Percentiles rank a stretch among this genome's conserved stretches.
These are phyloP conservation scores for Kwoniella europaea DNA, from an alignment of 768 basidiomycete species.

Conservation along the genomic window DNA sequence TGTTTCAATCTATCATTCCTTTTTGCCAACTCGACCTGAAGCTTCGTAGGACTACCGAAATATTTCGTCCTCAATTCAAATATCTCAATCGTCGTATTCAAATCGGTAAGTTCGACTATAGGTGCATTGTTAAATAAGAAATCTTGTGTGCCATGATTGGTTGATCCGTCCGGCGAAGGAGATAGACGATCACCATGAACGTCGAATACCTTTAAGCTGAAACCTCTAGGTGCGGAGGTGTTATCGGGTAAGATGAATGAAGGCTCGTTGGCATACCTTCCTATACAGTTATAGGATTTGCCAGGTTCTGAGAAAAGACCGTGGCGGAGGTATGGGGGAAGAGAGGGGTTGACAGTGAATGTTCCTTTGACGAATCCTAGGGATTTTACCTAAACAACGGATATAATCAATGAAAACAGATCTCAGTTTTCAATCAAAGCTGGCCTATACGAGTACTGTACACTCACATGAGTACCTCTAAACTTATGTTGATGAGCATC, in stretches of 20 bases:
- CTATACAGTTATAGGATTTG: slow-evolving; percentile 20
- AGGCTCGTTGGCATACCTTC: slow-evolving; percentile 37
- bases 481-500: slow-evolving; percentile 36
- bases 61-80: slow-evolving; percentile 35
- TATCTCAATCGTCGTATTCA: slow-evolving; percentile 41
- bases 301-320: slow-evolving; percentile 30
- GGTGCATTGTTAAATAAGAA: slow-evolving; percentile 42
- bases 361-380: slow-evolving; percentile 34
- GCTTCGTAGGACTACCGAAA: slow-evolving; percentile 31
- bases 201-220: slow-evolving; percentile 33
- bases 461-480: slow-evolving; percentile 34
- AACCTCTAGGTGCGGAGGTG: slow-evolving; percentile 30
- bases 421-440: not conserved
- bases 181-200: slow-evolving; percentile 28
- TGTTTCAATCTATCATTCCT: slow-evolving; percentile 35
- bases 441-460: not conserved
- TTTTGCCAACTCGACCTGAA: slow-evolving; percentile 29
- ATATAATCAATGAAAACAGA: not conserved
- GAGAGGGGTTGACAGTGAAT: slow-evolving; percentile 24
- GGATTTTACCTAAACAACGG: slow-evolving; percentile 26
- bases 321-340: slow-evolving; percentile 31
- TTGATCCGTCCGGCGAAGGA: slow-evolving; percentile 22
- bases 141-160: slow-evolving; percentile 26
- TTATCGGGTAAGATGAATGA: slow-evolving; percentile 37
- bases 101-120: slow-evolving; percentile 34